Evolutionary conservation across 2,329 filamentous ascomycete species (phyloP), one percentile per base, ranked within the genome.

Genomic region (Talaromyces pinophilus): DNA sequence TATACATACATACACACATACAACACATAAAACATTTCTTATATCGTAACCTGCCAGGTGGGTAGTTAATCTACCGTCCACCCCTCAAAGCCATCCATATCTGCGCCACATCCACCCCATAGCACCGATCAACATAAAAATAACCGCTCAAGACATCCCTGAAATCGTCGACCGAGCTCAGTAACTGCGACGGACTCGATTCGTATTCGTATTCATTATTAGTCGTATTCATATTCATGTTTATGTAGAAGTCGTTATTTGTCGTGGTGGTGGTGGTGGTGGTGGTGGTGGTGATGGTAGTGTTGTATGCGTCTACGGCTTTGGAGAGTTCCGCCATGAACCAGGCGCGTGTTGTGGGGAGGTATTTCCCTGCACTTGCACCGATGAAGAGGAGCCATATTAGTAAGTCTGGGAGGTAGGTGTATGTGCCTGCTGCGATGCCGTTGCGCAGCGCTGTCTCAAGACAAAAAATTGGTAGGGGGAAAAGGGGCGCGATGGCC

Each of bases 301-400:
- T 44, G 25, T 60, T 60, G 22, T 46, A 46, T n/a, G 57, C 38
- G 4, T 46, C 42, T 5, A 59, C 17, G 11, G 40, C 62, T 17
- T 30, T 42, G 11, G 6, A 19, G 6, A 79, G 62, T 60, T 77
- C 74, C 8, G 69, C 69, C 30, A 78, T 68, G 59, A 79, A 79
- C 46, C 75, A 79, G 1, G 69, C 25, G 7, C 65, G 54, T 6
- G 42, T 52, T 7, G 65, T 13, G n/a, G 66, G 67, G 4, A 67
- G 30, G 40, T 62, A 64, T 50, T 63, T 61, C 0, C 63, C 48
- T 61, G 74, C 74, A 69, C 73, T 76, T 13, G 75, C 73, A 6
- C 77, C 77, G 28, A 77, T 71, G 66, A 79, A 78, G 7, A 79
- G 71, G 6, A 77, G 61, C 77, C 77, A 79, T 62, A 78, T 72